These are phyloP conservation scores for Nakazawaea populi DNA, from an alignment of 805 yeast genomes.

Conservation along the genomic window DNA sequence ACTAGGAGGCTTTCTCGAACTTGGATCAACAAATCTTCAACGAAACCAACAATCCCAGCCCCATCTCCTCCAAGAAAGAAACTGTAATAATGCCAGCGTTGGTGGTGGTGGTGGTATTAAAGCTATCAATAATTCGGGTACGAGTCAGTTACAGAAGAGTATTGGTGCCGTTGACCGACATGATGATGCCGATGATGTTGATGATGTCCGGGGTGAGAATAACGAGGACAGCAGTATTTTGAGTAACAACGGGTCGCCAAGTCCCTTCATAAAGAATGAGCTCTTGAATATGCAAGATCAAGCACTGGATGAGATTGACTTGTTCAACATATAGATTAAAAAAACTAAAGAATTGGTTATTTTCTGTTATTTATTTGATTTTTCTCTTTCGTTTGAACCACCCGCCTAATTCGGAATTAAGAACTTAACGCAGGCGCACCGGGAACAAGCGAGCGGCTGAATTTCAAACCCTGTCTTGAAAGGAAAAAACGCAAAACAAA, in stretches of 20 bases:
- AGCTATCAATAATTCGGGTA: no score
- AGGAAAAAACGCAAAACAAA: neutral
- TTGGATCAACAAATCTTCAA: constrained; percentile 19
- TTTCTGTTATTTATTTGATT: neutral
- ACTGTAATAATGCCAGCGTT: neutral
- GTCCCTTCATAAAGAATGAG: neutral
- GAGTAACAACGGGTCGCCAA: neutral
- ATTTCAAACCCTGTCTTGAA: neutral
- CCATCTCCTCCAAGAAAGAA: neutral
- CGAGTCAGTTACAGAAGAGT: no score
- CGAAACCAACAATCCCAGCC: neutral
- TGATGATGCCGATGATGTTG: neutral
- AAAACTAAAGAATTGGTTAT: neutral
- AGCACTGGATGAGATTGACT: constrained; percentile 10
- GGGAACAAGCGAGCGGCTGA: neutral
- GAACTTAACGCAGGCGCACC: no score
- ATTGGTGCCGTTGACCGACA: no score
- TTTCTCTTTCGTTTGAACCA: neutral
- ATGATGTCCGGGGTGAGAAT: neutral
- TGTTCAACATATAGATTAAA: constrained; percentile 8
- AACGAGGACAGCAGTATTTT: neutral
- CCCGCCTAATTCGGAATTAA: neutral
- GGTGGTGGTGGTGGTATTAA: no score
- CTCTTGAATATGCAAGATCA: constrained; percentile 5
- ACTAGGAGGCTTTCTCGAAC: constrained; percentile 45